A percentile compares a stretch with the other conserved stretches of the same genome.
These are phyloP conservation scores for Metschnikowia gelsemii DNA, from an alignment of 805 yeast genomes.

Conservation along the genomic window DNA sequence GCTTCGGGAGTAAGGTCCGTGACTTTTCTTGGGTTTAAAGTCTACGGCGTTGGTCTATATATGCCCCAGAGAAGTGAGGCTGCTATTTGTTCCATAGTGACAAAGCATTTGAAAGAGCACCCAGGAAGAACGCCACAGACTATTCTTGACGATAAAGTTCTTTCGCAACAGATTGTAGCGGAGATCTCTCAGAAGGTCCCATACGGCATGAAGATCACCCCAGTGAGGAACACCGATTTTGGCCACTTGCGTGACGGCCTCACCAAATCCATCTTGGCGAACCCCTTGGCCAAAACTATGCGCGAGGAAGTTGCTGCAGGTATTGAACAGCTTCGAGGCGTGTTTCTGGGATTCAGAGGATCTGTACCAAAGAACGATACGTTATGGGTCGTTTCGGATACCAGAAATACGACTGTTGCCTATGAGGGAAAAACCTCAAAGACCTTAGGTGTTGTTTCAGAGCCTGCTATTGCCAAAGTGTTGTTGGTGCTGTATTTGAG, in stretches of 20 bases:
- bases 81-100: constrained; percentile 12
- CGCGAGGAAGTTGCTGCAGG: constrained; percentile 52
- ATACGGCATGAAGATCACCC: constrained; percentile 73
- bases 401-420: constrained; percentile 8
- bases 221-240: constrained; percentile 88
- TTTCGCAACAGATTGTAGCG: constrained; percentile 54
- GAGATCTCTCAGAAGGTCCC: constrained; percentile 58
- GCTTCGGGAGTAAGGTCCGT: constrained; percentile 85
- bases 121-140: constrained; percentile 8
- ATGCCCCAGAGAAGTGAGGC: constrained; percentile 58
- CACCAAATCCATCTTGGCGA: constrained; percentile 72
- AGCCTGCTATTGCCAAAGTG: constrained; percentile 63
- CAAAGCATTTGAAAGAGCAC: constrained; percentile 8
- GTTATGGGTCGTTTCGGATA: constrained; percentile 47
- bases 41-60: constrained; percentile 85
- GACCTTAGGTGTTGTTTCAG: constrained; percentile 57
- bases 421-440: constrained; percentile 17
- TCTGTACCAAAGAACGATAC: constrained; percentile 75
- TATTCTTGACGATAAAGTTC: constrained; percentile 47
- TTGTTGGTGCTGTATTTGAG: constrained; percentile 74
- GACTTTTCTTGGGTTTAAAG: constrained; percentile 77
- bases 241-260: constrained; percentile 88
- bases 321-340: constrained; percentile 60
- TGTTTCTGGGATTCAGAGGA: constrained; percentile 59
- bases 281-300: constrained; percentile 53